Evolutionary conservation across 1,284 basidiomycete species (phyloP).

Genomic region (Austroboletus niveus): DNA sequence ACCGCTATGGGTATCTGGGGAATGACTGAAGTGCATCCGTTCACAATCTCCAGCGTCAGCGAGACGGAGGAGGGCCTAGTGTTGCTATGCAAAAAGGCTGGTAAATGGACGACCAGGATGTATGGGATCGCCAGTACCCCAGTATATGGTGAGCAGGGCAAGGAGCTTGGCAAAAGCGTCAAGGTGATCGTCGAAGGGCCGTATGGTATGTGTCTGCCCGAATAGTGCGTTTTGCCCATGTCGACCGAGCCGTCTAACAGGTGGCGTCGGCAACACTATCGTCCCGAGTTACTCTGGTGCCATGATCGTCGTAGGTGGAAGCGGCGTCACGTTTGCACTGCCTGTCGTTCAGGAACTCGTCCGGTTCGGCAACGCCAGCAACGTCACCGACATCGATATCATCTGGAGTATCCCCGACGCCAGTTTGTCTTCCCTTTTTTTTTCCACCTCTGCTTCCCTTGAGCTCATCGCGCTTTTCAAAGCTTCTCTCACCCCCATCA

Average conservation of each 20-base stretch:
- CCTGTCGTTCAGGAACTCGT: conserved; percentile 65
- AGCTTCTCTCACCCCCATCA: conserved; percentile 54
- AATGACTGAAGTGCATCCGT: conserved; percentile 69
- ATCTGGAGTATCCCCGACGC: conserved; percentile 68
- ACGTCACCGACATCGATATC: conserved; percentile 59
- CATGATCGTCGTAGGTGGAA: conserved; percentile 68
- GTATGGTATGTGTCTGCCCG: conserved; percentile 47
- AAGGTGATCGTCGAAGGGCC: conserved; percentile 72
- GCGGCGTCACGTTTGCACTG: conserved; percentile 70
- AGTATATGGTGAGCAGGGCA: conserved; percentile 39
- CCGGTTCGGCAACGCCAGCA: conserved; percentile 43
- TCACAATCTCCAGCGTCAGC: conserved; percentile 65
- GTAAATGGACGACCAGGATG: conserved; percentile 62
- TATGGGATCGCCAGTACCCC: conserved; percentile 52
- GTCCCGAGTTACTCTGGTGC: conserved; percentile 65
- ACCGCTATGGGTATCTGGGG: conserved; percentile 53
- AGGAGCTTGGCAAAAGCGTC: conserved; percentile 40
- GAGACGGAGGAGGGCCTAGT: conserved; percentile 52
- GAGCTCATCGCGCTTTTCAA: neutral
- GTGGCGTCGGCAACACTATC: conserved; percentile 62
- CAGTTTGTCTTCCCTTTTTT: conserved; percentile 35
- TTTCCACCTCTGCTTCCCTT: neutral
- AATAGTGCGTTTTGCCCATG: neutral
- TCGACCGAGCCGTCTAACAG: conserved; percentile 30
- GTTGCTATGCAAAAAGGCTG: conserved; percentile 60